Evolutionary conservation across 1,284 basidiomycete species (phyloP).

Genomic region (Neonothopanus nambi): DNA sequence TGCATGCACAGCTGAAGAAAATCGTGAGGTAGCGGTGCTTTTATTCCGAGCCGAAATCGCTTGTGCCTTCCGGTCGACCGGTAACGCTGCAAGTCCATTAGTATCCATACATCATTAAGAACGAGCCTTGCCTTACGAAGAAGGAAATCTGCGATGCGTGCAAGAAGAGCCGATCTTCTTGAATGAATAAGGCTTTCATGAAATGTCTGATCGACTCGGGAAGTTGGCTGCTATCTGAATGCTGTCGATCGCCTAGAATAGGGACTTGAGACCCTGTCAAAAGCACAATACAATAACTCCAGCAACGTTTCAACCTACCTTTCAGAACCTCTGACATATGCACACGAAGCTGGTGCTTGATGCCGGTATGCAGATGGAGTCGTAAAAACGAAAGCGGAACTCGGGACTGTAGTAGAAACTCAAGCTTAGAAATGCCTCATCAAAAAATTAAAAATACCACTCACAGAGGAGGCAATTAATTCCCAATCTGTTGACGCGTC

Average conservation of each 20-base stretch:
- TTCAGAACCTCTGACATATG: conserved; percentile 56
- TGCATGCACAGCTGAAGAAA: conserved; percentile 49
- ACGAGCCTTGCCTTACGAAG: conserved; percentile 40
- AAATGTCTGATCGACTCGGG: conserved; percentile 30
- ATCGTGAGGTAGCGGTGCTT: conserved; percentile 52
- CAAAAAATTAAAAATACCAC: conserved; percentile 24
- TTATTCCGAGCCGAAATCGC: conserved; percentile 48
- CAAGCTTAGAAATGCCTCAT: conserved; percentile 7
- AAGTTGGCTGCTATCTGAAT: conserved; percentile 40
- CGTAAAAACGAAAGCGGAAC: conserved; percentile 57
- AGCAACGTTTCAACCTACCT: conserved; percentile 31
- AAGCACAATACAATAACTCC: conserved; percentile 1
- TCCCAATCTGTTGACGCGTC: conserved; percentile 60
- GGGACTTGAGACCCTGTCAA: conserved; percentile 46
- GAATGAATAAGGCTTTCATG: conserved; percentile 30
- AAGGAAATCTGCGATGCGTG: conserved; percentile 60
- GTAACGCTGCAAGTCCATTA: conserved; percentile 43
- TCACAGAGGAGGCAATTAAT: conserved; percentile 58
- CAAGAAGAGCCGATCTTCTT: conserved; percentile 52
- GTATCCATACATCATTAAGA: conserved; percentile 1
- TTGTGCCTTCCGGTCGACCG: conserved; percentile 41
- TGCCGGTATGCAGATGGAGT: conserved; percentile 58
- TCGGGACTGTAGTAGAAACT: conserved; percentile 35
- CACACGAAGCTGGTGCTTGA: conserved; percentile 73
- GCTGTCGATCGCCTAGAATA: conserved; percentile 59